Conservation (phyloP, 352 stramenopile species). For the Phytophthora pisi region DNA sequence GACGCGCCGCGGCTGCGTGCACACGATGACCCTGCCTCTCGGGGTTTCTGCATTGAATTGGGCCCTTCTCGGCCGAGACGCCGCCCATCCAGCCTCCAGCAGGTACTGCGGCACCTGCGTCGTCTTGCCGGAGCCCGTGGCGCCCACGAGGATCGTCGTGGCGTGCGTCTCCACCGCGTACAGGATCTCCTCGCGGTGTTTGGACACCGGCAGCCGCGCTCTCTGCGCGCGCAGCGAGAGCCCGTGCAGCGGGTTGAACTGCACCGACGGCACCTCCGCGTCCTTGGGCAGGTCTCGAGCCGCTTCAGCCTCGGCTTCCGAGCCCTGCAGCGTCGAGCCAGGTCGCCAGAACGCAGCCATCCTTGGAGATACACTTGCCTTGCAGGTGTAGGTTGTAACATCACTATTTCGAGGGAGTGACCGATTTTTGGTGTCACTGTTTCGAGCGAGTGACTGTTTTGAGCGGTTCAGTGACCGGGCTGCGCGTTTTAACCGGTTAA, state of each 20-base stretch:
- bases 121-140: constrained; percentile 93
- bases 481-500: constrained; percentile 28
- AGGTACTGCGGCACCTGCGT: constrained; percentile 95
- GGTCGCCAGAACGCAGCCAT: constrained; percentile 69
- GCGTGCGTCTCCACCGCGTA: constrained; percentile 89
- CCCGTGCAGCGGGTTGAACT: constrained; percentile 69
- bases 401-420: too few species aligned
- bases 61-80: constrained; percentile 6
- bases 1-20: constrained; percentile 95
- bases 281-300: constrained; percentile 40
- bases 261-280: constrained; percentile 46
- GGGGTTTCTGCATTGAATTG: constrained; percentile 1
- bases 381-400: too few species aligned
- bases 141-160: constrained; percentile 92
- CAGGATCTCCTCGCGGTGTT: constrained; percentile 90
- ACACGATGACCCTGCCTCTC: constrained; percentile 70
- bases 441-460: neutral
- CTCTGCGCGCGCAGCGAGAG: constrained; percentile 65
- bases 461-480: constrained; percentile 10
- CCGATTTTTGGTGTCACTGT: neutral
- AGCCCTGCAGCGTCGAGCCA: constrained; percentile 45
- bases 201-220: constrained; percentile 85
- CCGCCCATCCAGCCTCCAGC: constrained; percentile 89
- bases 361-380: too few species aligned
- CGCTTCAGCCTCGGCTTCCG: constrained; percentile 34